Evolutionary conservation across 169 alveolate species (phyloP).

Genomic region (Plasmodium inui): DNA sequence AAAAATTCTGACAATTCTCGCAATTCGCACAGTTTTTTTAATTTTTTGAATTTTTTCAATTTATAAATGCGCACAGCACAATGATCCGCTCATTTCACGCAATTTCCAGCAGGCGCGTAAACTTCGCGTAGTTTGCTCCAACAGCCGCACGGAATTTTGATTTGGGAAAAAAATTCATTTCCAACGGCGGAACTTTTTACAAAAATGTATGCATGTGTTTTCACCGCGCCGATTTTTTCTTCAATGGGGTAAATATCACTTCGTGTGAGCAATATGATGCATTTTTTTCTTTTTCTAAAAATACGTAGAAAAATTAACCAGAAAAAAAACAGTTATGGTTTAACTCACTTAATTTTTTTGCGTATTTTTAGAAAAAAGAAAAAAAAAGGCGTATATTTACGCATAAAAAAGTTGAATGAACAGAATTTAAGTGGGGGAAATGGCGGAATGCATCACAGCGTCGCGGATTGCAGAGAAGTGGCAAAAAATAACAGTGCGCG

Average conservation of each 20-base stretch:
- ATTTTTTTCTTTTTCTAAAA: conserved; percentile 8
- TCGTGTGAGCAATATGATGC: neutral
- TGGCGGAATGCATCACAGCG: neutral
- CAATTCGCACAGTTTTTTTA: neutral
- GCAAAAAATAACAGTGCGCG: neutral
- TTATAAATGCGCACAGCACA: neutral
- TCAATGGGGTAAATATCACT: neutral
- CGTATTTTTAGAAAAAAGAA: conserved; percentile 7
- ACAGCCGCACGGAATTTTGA: neutral
- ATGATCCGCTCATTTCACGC: neutral
- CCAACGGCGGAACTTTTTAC: conserved; percentile 14
- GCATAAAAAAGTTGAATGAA: neutral
- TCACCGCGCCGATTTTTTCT: neutral
- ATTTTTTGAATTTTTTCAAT: neutral
- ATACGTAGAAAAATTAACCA: neutral
- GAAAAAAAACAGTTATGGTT: neutral
- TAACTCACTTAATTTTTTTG: neutral
- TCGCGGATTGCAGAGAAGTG: neutral
- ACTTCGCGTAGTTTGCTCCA: neutral
- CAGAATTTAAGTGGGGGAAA: neutral
- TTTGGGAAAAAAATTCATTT: neutral
- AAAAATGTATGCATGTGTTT: neutral
- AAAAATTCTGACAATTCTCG: neutral
- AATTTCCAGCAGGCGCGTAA: neutral
- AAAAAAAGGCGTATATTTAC: neutral